Evolutionary conservation across 2,329 filamentous ascomycete genomes (phyloP).

Genomic region (Aureobasidium sp.): DNA sequence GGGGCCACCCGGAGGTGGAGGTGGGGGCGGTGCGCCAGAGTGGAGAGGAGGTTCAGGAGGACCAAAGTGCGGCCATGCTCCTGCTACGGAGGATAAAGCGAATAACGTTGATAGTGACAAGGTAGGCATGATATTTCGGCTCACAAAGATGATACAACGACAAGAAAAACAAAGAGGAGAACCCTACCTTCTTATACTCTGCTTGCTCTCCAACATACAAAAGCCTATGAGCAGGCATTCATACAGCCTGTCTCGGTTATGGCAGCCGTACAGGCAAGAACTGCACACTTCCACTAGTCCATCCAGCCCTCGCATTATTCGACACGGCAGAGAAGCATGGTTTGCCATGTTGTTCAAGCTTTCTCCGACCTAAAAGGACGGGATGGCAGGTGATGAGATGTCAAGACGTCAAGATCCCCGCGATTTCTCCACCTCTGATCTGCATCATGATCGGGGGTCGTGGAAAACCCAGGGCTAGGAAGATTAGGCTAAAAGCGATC

Average conservation of each 20-base stretch:
- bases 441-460: background rate
- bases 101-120: background rate
- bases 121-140: background rate
- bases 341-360: background rate
- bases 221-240: background rate
- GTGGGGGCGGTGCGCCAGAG: background rate
- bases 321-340: background rate
- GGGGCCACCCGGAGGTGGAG: background rate
- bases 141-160: background rate
- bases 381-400: background rate
- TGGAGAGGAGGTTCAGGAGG: background rate
- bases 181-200: slow-evolving; percentile 1
- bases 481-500: background rate
- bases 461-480: background rate
- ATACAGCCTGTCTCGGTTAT: slow-evolving; percentile 5
- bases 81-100: background rate
- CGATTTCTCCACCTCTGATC: slow-evolving; percentile 8
- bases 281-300: background rate
- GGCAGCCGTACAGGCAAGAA: background rate
- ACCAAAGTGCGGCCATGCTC: slow-evolving; percentile 10
- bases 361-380: background rate
- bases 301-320: background rate
- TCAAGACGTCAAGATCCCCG: slow-evolving; percentile 8
- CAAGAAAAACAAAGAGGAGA: background rate
- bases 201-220: background rate